These are phyloP conservation scores for Xerocomellus amylosporus DNA, from an alignment of 768 basidiomycete genomes.

Conservation along the genomic window DNA sequence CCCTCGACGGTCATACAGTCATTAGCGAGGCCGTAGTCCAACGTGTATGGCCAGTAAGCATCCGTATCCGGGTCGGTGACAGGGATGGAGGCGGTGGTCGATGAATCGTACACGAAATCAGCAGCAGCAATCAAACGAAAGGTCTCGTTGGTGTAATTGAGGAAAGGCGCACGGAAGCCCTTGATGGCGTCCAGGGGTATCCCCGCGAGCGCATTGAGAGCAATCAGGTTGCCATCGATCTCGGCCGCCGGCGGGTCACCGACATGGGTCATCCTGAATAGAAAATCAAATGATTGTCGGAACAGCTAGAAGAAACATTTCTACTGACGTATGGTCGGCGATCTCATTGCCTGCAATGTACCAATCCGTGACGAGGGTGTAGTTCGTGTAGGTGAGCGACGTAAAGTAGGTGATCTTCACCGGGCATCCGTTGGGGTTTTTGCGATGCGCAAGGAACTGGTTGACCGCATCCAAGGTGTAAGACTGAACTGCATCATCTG, in stretches of 20 bases:
- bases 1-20: neutral
- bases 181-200: neutral
- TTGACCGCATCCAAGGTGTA: constrained; percentile 2
- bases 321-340: constrained; percentile 4
- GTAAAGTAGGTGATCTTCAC: constrained; percentile 5
- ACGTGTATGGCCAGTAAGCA: constrained; percentile 6
- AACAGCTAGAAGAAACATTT: neutral
- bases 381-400: constrained; percentile 4
- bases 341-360: constrained; percentile 6
- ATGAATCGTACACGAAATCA: neutral
- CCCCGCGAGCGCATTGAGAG: neutral
- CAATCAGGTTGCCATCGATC: constrained; percentile 1
- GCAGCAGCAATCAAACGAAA: neutral
- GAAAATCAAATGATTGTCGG: neutral
- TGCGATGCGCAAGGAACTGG: constrained; percentile 3
- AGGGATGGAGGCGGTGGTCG: constrained; percentile 1
- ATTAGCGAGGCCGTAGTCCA: constrained; percentile 5
- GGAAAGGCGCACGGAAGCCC: neutral
- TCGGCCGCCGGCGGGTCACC: neutral
- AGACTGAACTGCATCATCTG: constrained; percentile 1
- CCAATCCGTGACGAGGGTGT: constrained; percentile 8
- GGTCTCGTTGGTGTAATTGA: neutral
- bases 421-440: neutral
- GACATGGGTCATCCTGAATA: constrained; percentile 1
- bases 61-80: neutral